Base-by-base conservation (phyloP, 2,329 filamentous ascomycete species). In the Colletotrichum eremochloae region DNA sequence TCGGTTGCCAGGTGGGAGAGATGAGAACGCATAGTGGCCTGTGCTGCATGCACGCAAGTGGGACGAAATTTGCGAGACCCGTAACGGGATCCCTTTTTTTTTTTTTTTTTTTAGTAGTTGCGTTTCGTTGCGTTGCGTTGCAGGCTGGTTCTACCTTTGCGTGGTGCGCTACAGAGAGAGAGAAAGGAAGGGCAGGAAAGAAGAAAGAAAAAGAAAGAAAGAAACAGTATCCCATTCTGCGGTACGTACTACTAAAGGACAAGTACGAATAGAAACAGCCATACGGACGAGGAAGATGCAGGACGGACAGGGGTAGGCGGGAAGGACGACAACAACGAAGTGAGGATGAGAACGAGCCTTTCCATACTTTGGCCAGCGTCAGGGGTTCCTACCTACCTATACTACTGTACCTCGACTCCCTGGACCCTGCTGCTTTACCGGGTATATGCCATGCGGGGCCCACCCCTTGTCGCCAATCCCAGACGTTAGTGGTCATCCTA, bases 51-150 rank as follows among this genome's bases (percentile, higher is more conserved):
- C 67, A 71, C 63, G 48, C 71, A 56, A 71, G 62, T 73, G 68
- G 67, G 67, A 73, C 62, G 71, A 73, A 73, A 73, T 72, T 64
- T 73, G 48, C 71, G 33, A 73, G 71, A 73, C 71, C 71, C 62
- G 62, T 71, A 40, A 56, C 52, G 63, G 31, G 29, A 60, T 50
- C 24, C 38, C 29, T n/a, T 46, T 38, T 63, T 63, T 20, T 11
- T 4, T 20, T 46, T 44, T 18, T 18, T 8, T 44, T 2, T 8
- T 3, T 7, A 20, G 42, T 20, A 44, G 42, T 42, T 8, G 57
- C n/a, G 56, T 38, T 15, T 42, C 29, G 29, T n/a, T 36, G 24
- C 29, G 57, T 36, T 20, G 31, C 44, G 44, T 46, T n/a, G 44
- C 44, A 48, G 46, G 46, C n/a, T n/a, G 15, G 15, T 5, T 8